These are phyloP conservation scores for Arabidopsis thaliana DNA, from an alignment of 345 rosid species.

Conservation along the genomic window DNA sequence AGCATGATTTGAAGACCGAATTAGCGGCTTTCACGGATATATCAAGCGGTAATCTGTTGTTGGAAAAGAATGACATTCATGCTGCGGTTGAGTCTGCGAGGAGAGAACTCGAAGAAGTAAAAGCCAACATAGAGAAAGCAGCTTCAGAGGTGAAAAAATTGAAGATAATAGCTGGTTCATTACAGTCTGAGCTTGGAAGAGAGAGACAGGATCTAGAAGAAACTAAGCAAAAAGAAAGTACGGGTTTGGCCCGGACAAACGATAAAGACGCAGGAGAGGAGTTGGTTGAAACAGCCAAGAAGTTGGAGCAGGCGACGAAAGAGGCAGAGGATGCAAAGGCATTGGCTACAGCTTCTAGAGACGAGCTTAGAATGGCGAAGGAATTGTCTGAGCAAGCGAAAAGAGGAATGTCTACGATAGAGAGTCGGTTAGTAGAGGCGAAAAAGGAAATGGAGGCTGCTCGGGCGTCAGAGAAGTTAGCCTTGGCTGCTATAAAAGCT, in stretches of 20 bases:
- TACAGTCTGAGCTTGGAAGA: slow-evolving; percentile 68
- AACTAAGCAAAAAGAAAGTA: slow-evolving; percentile 66
- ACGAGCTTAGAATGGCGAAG: slow-evolving; percentile 71
- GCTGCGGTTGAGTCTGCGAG: slow-evolving; percentile 69
- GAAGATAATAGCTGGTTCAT: slow-evolving; percentile 67
- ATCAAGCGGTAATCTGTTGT: slow-evolving; percentile 35
- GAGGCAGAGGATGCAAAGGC: slow-evolving; percentile 82
- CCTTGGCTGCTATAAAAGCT: slow-evolving; percentile 84
- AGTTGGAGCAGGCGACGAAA: slow-evolving; percentile 70
- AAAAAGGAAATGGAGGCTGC: slow-evolving; percentile 89
- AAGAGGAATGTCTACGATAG: slow-evolving; percentile 68
- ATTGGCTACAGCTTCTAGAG: slow-evolving; percentile 61
- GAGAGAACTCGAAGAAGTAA: slow-evolving; percentile 87
- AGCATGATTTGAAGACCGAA: slow-evolving; percentile 75
- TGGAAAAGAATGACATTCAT: slow-evolving; percentile 49
- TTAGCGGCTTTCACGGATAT: slow-evolving; percentile 65
- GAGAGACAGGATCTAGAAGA: slow-evolving; percentile 61
- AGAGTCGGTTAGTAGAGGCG: slow-evolving; percentile 68
- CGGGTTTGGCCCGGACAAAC: slow-evolving; percentile 50
- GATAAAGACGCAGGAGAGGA: slow-evolving; percentile 66
- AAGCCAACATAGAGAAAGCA: slow-evolving; percentile 76
- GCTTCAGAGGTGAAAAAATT: slow-evolving; percentile 71
- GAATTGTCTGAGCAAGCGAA: slow-evolving; percentile 84
- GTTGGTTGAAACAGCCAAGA: slow-evolving; percentile 63
- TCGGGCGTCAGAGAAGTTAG: slow-evolving; percentile 83